Conservation (phyloP, 129 eudicot species). For the Apium graveolens region DNA sequence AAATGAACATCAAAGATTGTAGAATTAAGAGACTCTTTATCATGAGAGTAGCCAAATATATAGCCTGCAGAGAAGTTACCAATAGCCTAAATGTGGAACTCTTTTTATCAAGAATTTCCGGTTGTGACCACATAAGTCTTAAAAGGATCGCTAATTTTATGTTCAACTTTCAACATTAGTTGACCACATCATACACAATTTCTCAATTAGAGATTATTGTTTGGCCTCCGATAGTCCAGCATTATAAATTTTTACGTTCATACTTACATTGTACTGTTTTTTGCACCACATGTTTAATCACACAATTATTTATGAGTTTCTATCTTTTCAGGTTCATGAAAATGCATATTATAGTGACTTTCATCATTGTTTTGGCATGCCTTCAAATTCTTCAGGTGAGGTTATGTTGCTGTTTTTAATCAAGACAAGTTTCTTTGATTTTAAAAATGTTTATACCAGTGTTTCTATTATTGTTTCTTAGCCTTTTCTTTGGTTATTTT, state of each 20-base stretch:
- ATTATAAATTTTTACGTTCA: not conserved
- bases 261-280: not conserved
- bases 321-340: constrained; percentile 72
- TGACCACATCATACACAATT: not conserved
- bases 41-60: not conserved
- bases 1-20: not conserved
- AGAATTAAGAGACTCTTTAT: not conserved
- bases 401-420: not conserved
- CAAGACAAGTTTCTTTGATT: not conserved
- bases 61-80: not conserved
- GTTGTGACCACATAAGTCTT: not conserved
- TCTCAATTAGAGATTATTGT: not conserved
- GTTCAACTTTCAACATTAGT: not conserved
- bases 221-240: not conserved
- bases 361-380: constrained; percentile 83
- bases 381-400: constrained; percentile 65
- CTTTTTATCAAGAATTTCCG: not conserved
- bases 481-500: not conserved
- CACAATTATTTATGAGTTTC: not conserved
- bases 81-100: not conserved
- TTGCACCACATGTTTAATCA: not conserved
- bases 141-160: not conserved
- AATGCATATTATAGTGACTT: constrained; percentile 83
- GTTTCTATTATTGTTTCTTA: not conserved
- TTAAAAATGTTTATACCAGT: not conserved